Base-by-base conservation (phyloP, 495 filamentous ascomycete genomes). In the Poronia punctata region DNA sequence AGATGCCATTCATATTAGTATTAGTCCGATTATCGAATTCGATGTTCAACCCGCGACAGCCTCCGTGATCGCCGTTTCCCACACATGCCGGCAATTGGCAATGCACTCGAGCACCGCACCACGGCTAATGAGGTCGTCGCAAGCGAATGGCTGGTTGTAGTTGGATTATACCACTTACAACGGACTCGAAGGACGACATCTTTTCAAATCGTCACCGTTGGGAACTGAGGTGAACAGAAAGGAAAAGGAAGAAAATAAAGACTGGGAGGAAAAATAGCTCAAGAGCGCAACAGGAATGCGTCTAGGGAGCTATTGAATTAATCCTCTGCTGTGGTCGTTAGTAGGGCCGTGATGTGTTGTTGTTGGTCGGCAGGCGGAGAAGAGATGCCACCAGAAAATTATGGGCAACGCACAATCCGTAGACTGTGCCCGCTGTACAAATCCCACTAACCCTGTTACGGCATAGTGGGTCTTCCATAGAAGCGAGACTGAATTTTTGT, bases 151-250 rank as follows among this genome's bases (percentile, higher is more conserved):
- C 27, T 30, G 16, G 26, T 12, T 26, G 21, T 14, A 32, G 32
- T 40, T 45, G 46, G 35, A 36, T 52, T 49, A 42, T n/a, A 43
- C 48, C 67, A 90, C 88, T 75, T 78, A 96, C 86, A 74, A 95
- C 88, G 71, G 83, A 77, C 74, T 97, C 90, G 75, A 93, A 94
- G 67, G 84, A 79, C 75, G 90, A 94, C 90, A 96, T 97, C 75
- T 76, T 94, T 85, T 73, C 77, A 53, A 49, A 54, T 57, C 45
- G 48, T 56, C 49, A 56, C 56, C 60, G 49, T 42, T 45, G 45
- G 33, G 26, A 31, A 40, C 40, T 32, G 26, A 49, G 52, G 45
- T 48, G 56, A 57, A 45, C 36, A 46, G 49, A 49, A 50, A 38
- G 39, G 51, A 50, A 52, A 54, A 53, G n/a, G 48, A 61, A 49